These are phyloP conservation scores for Leccinum sublutescens DNA, from an alignment of 768 basidiomycete genomes.

Conservation along the genomic window DNA sequence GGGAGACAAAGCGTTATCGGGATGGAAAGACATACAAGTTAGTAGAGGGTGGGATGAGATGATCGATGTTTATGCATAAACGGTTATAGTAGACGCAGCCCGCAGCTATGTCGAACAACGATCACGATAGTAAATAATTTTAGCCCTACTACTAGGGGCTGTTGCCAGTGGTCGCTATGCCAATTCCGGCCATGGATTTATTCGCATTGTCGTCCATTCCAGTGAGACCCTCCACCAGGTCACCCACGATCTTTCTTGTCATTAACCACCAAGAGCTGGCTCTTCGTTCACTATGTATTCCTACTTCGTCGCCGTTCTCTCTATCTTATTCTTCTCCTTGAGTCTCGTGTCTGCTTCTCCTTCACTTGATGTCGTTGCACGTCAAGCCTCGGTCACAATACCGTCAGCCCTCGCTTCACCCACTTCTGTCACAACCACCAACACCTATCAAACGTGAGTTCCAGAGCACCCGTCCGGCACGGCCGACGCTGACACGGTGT, in stretches of 20 bases:
- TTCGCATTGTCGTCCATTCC: neutral
- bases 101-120: neutral
- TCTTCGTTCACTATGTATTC: conserved; percentile 34
- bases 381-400: conserved; percentile 23
- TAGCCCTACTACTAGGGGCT: neutral
- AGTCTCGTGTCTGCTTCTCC: conserved; percentile 30
- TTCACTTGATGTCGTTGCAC: conserved; percentile 13
- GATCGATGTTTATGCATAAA: conserved; percentile 1
- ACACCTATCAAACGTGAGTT: conserved; percentile 43
- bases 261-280: conserved; percentile 35
- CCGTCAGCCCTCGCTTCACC: conserved; percentile 30
- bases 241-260: neutral
- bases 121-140: neutral
- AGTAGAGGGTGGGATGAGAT: conserved; percentile 70
- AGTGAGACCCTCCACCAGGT: neutral
- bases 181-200: conserved; percentile 2
- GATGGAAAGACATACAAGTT: conserved; percentile 83
- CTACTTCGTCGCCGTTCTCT: conserved; percentile 21
- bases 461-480: too few species aligned
- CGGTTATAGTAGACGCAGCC: neutral
- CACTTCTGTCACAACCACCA: conserved; percentile 37
- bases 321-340: conserved; percentile 23
- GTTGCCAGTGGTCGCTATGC: conserved; percentile 24
- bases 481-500: neutral
- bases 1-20: conserved; percentile 44